These are phyloP conservation scores for Ogataea wickerhamii DNA, from an alignment of 805 yeast genomes.

Conservation along the genomic window DNA sequence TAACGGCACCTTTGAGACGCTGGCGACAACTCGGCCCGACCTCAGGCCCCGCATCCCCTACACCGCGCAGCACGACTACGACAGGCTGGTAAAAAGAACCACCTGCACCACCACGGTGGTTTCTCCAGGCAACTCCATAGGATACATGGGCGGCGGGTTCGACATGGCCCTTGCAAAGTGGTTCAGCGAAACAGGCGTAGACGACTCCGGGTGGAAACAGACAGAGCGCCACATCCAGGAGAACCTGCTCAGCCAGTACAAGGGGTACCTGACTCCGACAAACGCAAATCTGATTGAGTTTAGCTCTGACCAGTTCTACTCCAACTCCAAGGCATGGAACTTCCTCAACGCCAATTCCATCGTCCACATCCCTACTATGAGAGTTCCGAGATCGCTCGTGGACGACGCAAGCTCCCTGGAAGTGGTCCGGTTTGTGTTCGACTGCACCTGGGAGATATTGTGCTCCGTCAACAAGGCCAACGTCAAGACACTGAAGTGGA, in stretches of 20 bases:
- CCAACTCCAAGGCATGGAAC: constrained; percentile 29
- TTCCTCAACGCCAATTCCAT: constrained; percentile 28
- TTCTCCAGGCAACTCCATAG: constrained; percentile 52
- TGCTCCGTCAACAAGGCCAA: constrained; percentile 24
- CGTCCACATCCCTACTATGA: constrained; percentile 40
- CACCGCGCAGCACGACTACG: constrained; percentile 8
- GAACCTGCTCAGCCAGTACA: constrained; percentile 11
- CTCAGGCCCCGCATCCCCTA: constrained; percentile 9
- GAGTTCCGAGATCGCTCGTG: constrained; percentile 29
- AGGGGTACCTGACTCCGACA: constrained; percentile 34
- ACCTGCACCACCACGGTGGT: constrained; percentile 34
- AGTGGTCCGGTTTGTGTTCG: constrained; percentile 30
- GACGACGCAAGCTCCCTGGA: constrained; percentile 3
- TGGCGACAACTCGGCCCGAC: constrained; percentile 2
- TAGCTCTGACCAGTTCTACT: constrained; percentile 14
- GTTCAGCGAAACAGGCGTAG: constrained; percentile 15
- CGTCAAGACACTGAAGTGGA: constrained; percentile 10
- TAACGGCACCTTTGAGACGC: constrained; percentile 18
- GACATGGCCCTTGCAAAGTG: constrained; percentile 36
- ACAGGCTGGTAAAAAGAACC: constrained; percentile 9
- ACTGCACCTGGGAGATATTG: constrained; percentile 36
- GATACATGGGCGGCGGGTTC: constrained; percentile 51
- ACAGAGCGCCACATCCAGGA: constrained; percentile 25
- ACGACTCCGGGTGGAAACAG: constrained; percentile 11
- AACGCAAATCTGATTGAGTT: constrained; percentile 31